Evolutionary conservation across 2,329 filamentous ascomycete species (phyloP).

Genomic region (Zymoseptoria brevis): DNA sequence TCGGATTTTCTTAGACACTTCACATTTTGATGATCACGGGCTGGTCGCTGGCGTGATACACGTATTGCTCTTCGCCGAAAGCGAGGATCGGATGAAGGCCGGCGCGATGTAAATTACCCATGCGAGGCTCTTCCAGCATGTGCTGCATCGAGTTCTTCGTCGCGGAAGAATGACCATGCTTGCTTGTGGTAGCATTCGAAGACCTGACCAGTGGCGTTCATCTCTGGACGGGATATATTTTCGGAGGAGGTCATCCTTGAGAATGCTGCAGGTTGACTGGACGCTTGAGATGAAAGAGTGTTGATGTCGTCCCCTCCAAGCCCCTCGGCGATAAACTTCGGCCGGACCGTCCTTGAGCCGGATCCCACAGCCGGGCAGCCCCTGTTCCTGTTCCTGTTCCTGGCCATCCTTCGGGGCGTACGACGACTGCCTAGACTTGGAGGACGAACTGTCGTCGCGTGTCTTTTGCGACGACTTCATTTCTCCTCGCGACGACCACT

Average conservation of each 20-base stretch:
- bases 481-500: not conserved
- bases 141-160: constrained; percentile 4
- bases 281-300: not conserved
- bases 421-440: not conserved
- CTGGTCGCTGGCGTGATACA: constrained; percentile 1
- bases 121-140: constrained; percentile 7
- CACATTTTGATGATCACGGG: not conserved
- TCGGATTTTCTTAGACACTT: not conserved
- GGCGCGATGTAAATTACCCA: constrained; percentile 11
- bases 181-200: constrained; percentile 8
- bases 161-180: constrained; percentile 10
- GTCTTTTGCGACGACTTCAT: not conserved
- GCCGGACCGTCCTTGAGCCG: not conserved
- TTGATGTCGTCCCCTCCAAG: not conserved
- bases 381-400: too few species aligned
- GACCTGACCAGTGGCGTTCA: constrained; percentile 9
- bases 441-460: not conserved
- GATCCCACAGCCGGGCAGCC: too few species aligned
- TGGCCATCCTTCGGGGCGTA: not conserved
- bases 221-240: too few species aligned
- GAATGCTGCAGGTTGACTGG: too few species aligned
- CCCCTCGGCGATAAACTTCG: not conserved
- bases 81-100: constrained; percentile 12
- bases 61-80: constrained; percentile 10
- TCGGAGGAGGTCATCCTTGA: too few species aligned